Evolutionary conservation across 768 basidiomycete species (phyloP), one percentile per base, ranked within the genome.

Genomic region (Xerocomus brunneocitrinus): DNA sequence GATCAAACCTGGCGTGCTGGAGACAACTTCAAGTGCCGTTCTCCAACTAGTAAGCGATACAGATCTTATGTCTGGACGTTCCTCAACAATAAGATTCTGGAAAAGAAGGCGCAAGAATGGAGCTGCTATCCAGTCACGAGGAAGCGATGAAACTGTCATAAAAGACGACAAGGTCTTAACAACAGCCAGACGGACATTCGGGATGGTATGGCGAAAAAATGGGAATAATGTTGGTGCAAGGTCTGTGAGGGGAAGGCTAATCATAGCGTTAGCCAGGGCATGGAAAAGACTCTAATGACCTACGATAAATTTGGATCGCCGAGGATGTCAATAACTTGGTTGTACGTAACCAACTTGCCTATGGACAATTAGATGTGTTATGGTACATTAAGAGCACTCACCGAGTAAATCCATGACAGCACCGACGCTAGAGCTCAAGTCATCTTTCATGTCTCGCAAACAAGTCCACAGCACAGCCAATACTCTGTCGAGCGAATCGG

Each of bases 391-490:
- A 39, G 60, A 73, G 54, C 27, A 48, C 65, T 22, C 58, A 93
- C 94, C 90, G n/a, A 99, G 74, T 2, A 99, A 76, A 66, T 97
- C 94, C 97, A 99, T 98, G 25, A 98, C 93, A 9, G 91, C 87
- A 38, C 94, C 94, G 36, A 97, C 92, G 54, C 95, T 98, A 48
- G 93, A 98, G 58, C 93, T 92, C 3, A 99, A 72, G 62, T 99
- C 97, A 67, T 99, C 97, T 65, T 93, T 95, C 82, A 95, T 92
- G 62, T 91, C 89, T 25, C 81, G 81, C 35, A 99, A 72, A 62
- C 95, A 98, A 55, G 79, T 80, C 94, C 95, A 98, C 7, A 99
- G 73, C 3, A 97, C 91, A 8, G 85, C 76, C 48, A 98, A 75
- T 27, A 99, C 82, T 13, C 77, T 76, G 49, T 81, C 77, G 2